Evolutionary conservation across 768 basidiomycete species (phyloP).

Genomic region (Podaxis sp.): DNA sequence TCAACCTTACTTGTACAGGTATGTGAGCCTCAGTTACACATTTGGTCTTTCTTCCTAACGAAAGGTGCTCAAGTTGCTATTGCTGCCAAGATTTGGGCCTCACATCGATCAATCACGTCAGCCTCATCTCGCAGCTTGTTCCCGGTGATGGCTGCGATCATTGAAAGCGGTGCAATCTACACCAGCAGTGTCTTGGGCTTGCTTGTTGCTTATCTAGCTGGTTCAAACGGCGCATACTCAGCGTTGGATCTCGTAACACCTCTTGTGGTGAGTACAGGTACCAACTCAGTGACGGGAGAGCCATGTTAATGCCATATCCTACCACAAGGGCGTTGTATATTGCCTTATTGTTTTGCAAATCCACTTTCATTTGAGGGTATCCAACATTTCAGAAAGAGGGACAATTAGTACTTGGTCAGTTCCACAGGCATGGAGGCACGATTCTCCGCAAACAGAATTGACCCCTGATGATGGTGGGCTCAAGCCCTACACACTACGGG

Average conservation of each 20-base stretch:
- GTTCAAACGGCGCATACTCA: constrained; percentile 5
- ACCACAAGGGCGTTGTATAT: background rate
- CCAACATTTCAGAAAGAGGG: background rate
- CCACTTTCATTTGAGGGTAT: constrained; percentile 2
- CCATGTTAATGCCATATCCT: background rate
- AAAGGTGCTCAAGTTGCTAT: background rate
- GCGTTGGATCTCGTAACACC: constrained; percentile 11
- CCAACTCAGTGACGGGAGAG: background rate
- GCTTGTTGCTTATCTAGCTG: background rate
- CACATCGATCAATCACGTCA: background rate
- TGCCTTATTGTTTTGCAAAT: constrained; percentile 12
- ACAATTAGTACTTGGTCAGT: background rate
- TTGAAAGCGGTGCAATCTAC: constrained; percentile 10
- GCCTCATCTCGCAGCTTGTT: background rate
- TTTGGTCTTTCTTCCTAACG: background rate
- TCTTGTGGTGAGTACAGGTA: background rate
- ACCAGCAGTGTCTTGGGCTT: background rate
- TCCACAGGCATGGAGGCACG: background rate
- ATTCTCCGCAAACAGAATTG: background rate
- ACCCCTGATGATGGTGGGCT: background rate
- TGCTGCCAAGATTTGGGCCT: constrained; percentile 1
- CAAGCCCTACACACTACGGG: background rate
- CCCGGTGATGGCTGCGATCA: constrained; percentile 3
- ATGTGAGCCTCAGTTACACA: background rate
- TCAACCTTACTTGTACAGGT: constrained; percentile 7